Percentiles rank a stretch among this genome's conserved stretches.
Conservation (phyloP, 2,329 filamentous ascomycete genomes). For the Pyricularia sp. region DNA sequence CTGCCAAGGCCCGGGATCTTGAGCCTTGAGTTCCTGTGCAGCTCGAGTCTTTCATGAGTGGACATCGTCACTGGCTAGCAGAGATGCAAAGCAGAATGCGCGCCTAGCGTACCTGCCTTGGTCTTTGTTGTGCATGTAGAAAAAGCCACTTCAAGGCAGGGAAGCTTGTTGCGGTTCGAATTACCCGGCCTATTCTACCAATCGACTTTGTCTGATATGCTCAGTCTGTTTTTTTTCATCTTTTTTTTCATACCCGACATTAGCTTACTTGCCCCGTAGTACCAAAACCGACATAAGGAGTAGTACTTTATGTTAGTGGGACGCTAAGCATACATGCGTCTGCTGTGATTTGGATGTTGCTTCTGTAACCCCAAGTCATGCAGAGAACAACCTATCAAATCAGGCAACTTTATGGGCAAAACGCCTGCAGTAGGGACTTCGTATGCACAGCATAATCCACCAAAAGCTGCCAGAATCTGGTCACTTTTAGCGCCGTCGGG, state of each 20-base stretch:
- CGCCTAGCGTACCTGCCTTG: neutral
- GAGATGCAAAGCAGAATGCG: neutral
- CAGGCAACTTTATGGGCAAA: neutral
- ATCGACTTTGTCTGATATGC: neutral
- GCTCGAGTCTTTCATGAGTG: neutral
- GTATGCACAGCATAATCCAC: neutral
- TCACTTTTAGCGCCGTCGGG: neutral
- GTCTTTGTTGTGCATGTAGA: neutral
- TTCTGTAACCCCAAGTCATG: neutral
- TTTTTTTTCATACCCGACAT: neutral
- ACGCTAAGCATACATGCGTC: neutral
- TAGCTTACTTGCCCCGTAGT: neutral
- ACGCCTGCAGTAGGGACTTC: neutral
- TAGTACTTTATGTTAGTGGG: neutral
- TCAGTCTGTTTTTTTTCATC: no score
- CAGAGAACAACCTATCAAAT: neutral
- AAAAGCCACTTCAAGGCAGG: neutral
- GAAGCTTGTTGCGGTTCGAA: neutral
- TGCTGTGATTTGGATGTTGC: neutral
- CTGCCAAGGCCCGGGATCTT: neutral
- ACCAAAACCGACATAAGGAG: neutral
- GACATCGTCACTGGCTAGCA: neutral
- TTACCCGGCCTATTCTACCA: neutral
- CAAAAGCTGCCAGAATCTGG: no score
- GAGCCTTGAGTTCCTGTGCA: neutral